Percentiles rank a stretch among this genome's conserved stretches.
These are phyloP conservation scores for Russula sp. DNA, from an alignment of 768 basidiomycete species.

Conservation along the genomic window DNA sequence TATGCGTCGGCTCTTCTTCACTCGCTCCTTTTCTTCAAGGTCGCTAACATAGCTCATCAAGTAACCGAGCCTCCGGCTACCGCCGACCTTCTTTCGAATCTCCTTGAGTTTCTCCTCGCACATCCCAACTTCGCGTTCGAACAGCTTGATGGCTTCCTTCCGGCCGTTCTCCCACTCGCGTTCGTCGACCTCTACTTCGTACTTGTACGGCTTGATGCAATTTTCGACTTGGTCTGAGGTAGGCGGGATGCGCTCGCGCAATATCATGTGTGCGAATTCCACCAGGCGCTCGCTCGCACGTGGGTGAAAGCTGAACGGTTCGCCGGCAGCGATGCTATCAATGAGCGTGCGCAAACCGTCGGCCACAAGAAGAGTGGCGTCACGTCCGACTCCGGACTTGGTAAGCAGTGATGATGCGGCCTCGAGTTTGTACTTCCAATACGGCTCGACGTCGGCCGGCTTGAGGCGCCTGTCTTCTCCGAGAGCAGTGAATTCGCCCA, in stretches of 20 bases:
- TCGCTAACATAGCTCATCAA: conserved; percentile 78
- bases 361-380: conserved; percentile 90
- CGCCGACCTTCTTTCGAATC: conserved; percentile 86
- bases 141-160: conserved; percentile 67
- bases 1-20: conserved; percentile 54
- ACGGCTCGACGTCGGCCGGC: conserved; percentile 76
- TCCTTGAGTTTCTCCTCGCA: conserved; percentile 86
- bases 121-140: conserved; percentile 79
- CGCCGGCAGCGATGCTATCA: conserved; percentile 81
- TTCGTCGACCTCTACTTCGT: conserved; percentile 92
- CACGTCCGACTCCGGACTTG: conserved; percentile 93
- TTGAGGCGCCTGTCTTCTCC: conserved; percentile 67
- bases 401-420: conserved; percentile 91
- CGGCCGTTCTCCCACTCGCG: conserved; percentile 91
- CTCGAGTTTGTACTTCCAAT: conserved; percentile 96
- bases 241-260: conserved; percentile 87
- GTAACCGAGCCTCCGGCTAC: conserved; percentile 69
- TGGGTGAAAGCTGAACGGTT: conserved; percentile 92
- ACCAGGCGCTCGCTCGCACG: conserved; percentile 84
- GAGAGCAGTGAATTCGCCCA: conserved; percentile 67
- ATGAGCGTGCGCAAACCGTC: conserved; percentile 89
- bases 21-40: conserved; percentile 74
- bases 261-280: conserved; percentile 88
- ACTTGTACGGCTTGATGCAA: conserved; percentile 99
- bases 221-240: conserved; percentile 99